Conservation (phyloP, 1,139 yeast species). For the Scheffersomyces quercinus region DNA sequence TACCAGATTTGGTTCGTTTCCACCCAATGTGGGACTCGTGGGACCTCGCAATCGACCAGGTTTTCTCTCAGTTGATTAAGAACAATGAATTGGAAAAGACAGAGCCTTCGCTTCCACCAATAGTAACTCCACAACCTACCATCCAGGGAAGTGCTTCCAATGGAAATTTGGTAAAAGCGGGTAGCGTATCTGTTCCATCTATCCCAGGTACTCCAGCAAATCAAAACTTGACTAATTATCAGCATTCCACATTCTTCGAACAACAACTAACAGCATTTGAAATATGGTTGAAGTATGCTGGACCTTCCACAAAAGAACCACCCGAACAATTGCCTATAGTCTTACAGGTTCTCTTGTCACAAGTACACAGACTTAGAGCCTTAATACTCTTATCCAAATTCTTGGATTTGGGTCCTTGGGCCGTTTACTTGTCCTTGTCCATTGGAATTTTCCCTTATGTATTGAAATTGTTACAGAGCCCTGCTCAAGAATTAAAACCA, state of each 20-base stretch:
- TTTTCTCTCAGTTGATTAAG: constrained; percentile 66
- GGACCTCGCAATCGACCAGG: constrained; percentile 97
- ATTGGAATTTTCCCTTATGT: constrained; percentile 97
- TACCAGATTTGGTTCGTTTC: constrained; percentile 76
- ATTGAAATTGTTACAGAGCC: constrained; percentile 83
- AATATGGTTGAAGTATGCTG: constrained; percentile 86
- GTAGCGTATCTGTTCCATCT: constrained; percentile 1
- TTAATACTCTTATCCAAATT: constrained; percentile 80
- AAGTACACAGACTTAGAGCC: constrained; percentile 91
- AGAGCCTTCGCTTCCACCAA: constrained; percentile 1
- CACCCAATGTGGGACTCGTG: constrained; percentile 99
- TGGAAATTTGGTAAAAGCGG: neutral
- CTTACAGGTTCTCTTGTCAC: constrained; percentile 86
- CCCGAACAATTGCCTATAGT: constrained; percentile 97
- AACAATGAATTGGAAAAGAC: constrained; percentile 21
- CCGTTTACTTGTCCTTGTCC: constrained; percentile 87
- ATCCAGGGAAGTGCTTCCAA: constrained; percentile 6
- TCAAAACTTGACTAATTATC: constrained; percentile 50
- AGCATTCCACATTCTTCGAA: constrained; percentile 91
- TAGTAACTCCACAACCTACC: constrained; percentile 8
- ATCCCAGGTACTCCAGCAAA: constrained; percentile 21
- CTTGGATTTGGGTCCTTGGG: constrained; percentile 96
- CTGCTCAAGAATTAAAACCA: constrained; percentile 93
- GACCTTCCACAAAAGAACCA: constrained; percentile 78
- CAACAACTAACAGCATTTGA: constrained; percentile 96